Evolutionary conservation across 768 basidiomycete genomes (phyloP).

Genomic region (Podaxis sp.): DNA sequence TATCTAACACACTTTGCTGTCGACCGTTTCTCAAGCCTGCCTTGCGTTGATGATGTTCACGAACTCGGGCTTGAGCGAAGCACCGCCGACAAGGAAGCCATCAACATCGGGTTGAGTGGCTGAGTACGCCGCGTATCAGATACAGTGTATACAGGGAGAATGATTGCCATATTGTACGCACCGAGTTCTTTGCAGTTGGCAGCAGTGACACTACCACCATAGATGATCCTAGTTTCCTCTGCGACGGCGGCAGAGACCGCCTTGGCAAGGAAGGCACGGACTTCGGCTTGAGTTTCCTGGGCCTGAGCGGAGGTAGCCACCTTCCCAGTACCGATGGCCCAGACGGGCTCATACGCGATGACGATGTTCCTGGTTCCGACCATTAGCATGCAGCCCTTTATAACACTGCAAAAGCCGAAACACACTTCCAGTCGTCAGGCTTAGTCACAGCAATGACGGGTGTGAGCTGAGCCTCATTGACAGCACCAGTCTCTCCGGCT

Average conservation of each 20-base stretch:
- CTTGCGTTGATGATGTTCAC: slow-evolving; percentile 84
- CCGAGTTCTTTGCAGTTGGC: slow-evolving; percentile 86
- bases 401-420: slow-evolving; percentile 3
- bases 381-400: background rate
- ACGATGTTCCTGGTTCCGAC: slow-evolving; percentile 69
- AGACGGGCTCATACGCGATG: slow-evolving; percentile 95
- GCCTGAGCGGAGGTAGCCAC: slow-evolving; percentile 92
- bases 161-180: slow-evolving; percentile 35
- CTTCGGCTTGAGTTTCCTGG: slow-evolving; percentile 85
- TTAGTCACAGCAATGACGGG: slow-evolving; percentile 66
- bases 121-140: slow-evolving; percentile 29
- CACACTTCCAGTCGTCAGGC: slow-evolving; percentile 79
- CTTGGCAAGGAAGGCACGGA: slow-evolving; percentile 71
- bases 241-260: slow-evolving; percentile 71
- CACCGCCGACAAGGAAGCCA: slow-evolving; percentile 97
- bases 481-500: slow-evolving; percentile 67
- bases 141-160: background rate
- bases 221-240: slow-evolving; percentile 80
- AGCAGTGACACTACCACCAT: slow-evolving; percentile 94
- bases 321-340: slow-evolving; percentile 98
- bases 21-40: slow-evolving; percentile 20
- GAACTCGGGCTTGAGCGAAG: slow-evolving; percentile 97
- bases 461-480: slow-evolving; percentile 81
- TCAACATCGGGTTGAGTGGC: slow-evolving; percentile 83
- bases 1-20: background rate